Percentiles rank a stretch among this genome's conserved stretches.
Evolutionary conservation across 257 asterid species (phyloP).

Genomic region (Rauvolfia tetraphylla): DNA sequence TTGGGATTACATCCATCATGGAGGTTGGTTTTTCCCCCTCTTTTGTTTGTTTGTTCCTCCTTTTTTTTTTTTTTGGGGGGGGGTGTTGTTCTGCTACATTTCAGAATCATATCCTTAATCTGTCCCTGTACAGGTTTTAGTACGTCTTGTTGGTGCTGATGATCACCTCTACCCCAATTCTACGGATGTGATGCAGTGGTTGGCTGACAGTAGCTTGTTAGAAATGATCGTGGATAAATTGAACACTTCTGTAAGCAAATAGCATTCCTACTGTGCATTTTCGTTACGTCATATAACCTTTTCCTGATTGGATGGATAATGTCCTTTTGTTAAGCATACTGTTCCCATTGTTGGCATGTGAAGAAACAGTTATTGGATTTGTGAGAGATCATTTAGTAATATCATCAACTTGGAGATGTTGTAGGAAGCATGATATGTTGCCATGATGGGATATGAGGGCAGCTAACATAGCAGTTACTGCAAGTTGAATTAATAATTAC

Average conservation of each 20-base stretch:
- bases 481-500: not conserved
- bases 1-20: conserved; percentile 97
- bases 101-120: conserved; percentile 11
- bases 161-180: conserved; percentile 82
- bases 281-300: not conserved
- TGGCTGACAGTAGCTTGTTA: conserved; percentile 83
- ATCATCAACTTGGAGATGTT: not conserved
- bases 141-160: conserved; percentile 87
- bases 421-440: not conserved
- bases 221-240: conserved; percentile 98
- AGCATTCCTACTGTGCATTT: not conserved
- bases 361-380: not conserved
- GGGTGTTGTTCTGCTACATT: not conserved
- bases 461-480: not conserved
- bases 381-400: not conserved
- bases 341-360: not conserved
- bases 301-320: not conserved
- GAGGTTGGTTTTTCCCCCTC: conserved; percentile 48
- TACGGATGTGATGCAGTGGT: conserved; percentile 90
- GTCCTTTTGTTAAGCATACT: not conserved
- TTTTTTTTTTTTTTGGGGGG: too few species aligned
- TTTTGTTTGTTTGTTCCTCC: not conserved
- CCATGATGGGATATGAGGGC: not conserved
- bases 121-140: conserved; percentile 64
- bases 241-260: conserved; percentile 55